Evolutionary conservation across 1,284 basidiomycete species (phyloP).

Genomic region (Tilletiopsis washingtonensis): DNA sequence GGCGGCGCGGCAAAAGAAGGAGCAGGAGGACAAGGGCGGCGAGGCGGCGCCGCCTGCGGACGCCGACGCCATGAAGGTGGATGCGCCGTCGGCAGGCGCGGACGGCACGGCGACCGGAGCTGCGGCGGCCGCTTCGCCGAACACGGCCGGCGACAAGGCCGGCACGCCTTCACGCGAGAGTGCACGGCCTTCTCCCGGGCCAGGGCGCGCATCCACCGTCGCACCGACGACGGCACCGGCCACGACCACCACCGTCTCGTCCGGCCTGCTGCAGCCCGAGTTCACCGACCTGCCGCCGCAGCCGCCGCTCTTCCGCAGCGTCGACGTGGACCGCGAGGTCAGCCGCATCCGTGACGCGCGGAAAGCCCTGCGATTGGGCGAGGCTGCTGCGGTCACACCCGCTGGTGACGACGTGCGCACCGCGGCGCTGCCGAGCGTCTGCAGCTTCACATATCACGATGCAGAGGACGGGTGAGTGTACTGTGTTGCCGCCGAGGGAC

Average conservation of each 20-base stretch:
- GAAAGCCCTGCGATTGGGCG: slow-evolving; percentile 38
- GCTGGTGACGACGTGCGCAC: slow-evolving; percentile 7
- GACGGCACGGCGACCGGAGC: not conserved
- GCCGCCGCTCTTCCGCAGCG: slow-evolving; percentile 70
- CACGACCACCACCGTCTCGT: not conserved
- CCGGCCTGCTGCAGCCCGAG: slow-evolving; percentile 54
- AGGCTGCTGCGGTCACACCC: slow-evolving; percentile 43
- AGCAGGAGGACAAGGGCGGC: slow-evolving; percentile 10
- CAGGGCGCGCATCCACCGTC: not conserved
- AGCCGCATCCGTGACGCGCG: slow-evolving; percentile 75
- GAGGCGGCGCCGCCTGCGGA: too few species aligned
- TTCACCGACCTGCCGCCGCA: slow-evolving; percentile 65
- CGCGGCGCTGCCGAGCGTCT: slow-evolving; percentile 41
- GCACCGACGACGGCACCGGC: not conserved
- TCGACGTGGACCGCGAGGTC: slow-evolving; percentile 87
- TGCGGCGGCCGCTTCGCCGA: not conserved
- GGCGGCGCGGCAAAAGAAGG: slow-evolving; percentile 18
- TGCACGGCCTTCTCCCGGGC: too few species aligned
- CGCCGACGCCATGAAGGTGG: not conserved
- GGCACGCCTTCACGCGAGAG: too few species aligned
- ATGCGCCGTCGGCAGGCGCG: not conserved
- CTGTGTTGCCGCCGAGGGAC: too few species aligned
- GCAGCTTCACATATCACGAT: slow-evolving; percentile 45
- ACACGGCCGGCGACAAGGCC: not conserved
- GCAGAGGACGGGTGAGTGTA: slow-evolving; percentile 46